Percentiles rank a stretch among this genome's conserved stretches.
Conservation (phyloP, 495 filamentous ascomycete genomes). For the Beverwykella pulmonaria region DNA sequence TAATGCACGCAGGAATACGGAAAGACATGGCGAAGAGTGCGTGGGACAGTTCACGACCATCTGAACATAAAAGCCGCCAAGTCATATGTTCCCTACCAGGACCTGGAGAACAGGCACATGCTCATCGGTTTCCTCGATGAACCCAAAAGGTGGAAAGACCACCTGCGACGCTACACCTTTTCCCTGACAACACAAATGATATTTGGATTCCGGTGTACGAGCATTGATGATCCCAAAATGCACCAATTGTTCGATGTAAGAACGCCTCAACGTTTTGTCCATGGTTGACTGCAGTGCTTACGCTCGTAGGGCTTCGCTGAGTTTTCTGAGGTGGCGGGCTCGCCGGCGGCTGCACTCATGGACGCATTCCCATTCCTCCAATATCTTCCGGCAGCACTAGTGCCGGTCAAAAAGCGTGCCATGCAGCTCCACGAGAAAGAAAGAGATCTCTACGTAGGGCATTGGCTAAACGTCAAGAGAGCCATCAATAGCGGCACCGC, state of each 20-base stretch:
- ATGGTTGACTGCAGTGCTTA: too few relatives aligned
- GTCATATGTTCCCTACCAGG: conserved; percentile 55
- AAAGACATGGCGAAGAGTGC: conserved; percentile 45
- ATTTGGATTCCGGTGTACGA: conserved; percentile 53
- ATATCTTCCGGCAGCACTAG: conserved; percentile 49
- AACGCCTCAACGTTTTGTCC: neutral
- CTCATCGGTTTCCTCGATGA: conserved; percentile 49
- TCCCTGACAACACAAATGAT: conserved; percentile 60
- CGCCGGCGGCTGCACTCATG: conserved; percentile 47
- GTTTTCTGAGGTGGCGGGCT: conserved; percentile 50
- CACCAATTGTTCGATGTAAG: conserved; percentile 53
- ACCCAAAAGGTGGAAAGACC: conserved; percentile 49
- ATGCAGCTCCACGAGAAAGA: conserved; percentile 43
- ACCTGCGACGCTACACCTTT: conserved; percentile 58
- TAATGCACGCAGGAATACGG: conserved; percentile 42
- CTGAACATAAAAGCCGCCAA: conserved; percentile 48
- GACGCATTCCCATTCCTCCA: conserved; percentile 52
- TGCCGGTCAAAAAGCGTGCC: conserved; percentile 41
- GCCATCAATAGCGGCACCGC: conserved; percentile 40
- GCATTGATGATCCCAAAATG: conserved; percentile 55
- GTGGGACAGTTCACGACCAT: conserved; percentile 51
- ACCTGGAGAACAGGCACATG: conserved; percentile 57
- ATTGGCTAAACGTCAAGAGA: conserved; percentile 48
- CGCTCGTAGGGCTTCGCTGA: conserved; percentile 51
- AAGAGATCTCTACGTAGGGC: conserved; percentile 43